These are phyloP conservation scores for Solanum sejunctum DNA, from an alignment of 257 asterid species.

Conservation along the genomic window DNA sequence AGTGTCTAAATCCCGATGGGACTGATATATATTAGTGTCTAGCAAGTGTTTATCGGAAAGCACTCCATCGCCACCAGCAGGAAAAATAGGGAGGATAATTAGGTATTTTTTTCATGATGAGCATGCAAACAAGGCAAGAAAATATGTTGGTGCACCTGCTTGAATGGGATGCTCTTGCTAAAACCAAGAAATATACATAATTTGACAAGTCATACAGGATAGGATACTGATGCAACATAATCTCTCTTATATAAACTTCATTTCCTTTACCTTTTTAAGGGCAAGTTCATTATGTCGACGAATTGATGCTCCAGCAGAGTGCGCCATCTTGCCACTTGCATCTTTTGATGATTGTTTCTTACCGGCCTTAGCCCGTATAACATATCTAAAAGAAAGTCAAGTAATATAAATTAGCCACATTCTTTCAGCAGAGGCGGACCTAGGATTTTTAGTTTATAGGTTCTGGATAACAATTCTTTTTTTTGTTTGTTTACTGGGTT, in stretches of 20 bases:
- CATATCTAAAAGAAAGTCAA: conserved; percentile 49
- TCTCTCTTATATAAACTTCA: neutral
- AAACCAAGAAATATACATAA: neutral
- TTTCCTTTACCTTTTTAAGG: conserved; percentile 57
- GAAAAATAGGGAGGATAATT: neutral
- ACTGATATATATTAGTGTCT: neutral
- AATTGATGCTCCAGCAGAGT: conserved; percentile 98
- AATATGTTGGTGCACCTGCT: neutral
- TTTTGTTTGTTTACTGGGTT: neutral
- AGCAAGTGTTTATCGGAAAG: neutral
- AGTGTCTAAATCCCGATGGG: neutral
- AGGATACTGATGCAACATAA: neutral
- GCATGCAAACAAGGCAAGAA: neutral
- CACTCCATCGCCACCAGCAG: neutral
- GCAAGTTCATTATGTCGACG: conserved; percentile 91
- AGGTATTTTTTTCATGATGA: neutral
- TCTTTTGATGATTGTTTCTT: conserved; percentile 89
- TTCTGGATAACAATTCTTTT: neutral
- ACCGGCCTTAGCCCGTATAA: conserved; percentile 96
- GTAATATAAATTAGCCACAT: neutral
- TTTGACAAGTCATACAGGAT: neutral
- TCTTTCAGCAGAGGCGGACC: neutral
- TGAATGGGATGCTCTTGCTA: neutral
- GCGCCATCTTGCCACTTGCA: conserved; percentile 65
- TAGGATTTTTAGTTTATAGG: neutral